Percentiles rank a stretch among this genome's conserved stretches.
phyloP scores from a whole-genome alignment of 352 stramenopile genomes.

The Plasmopara viticola region DNA sequence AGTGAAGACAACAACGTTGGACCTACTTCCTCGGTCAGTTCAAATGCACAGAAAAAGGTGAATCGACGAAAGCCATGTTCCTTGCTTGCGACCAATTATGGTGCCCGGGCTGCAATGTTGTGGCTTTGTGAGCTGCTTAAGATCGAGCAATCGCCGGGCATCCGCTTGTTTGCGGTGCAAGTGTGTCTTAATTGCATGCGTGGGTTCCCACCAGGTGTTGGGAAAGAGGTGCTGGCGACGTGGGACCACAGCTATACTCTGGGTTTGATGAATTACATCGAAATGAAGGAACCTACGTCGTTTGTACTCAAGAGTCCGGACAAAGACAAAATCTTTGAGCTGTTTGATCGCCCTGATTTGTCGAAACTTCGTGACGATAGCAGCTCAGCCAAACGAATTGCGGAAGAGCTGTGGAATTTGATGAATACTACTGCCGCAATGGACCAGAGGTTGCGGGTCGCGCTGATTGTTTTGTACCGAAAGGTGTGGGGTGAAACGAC shows the following conservation, averaged over 20 bases:
- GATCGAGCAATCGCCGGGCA: slow-evolving; percentile 54
- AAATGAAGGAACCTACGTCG: slow-evolving; percentile 68
- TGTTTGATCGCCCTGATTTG: slow-evolving; percentile 57
- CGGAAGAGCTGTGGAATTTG: slow-evolving; percentile 63
- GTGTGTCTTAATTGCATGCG: slow-evolving; percentile 78
- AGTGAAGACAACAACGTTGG: slow-evolving; percentile 6
- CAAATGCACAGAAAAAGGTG: slow-evolving; percentile 8
- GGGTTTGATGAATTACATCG: slow-evolving; percentile 61
- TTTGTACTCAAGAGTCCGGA: slow-evolving; percentile 73
- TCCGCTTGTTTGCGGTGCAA: slow-evolving; percentile 71
- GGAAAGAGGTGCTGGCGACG: slow-evolving; percentile 68
- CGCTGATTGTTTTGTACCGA: slow-evolving; percentile 68
- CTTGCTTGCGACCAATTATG: slow-evolving; percentile 51
- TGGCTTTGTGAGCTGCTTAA: slow-evolving; percentile 66
- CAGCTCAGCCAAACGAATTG: slow-evolving; percentile 53
- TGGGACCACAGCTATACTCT: slow-evolving; percentile 82
- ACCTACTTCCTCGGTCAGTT: slow-evolving; percentile 4
- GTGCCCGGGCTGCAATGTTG: slow-evolving; percentile 55
- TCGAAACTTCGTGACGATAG: slow-evolving; percentile 70
- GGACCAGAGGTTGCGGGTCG: slow-evolving; percentile 71
- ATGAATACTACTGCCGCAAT: slow-evolving; percentile 59
- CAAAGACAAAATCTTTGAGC: slow-evolving; percentile 57
- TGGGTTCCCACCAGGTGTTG: slow-evolving; percentile 63
- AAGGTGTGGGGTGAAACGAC: slow-evolving; percentile 81
- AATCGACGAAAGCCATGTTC: slow-evolving; percentile 9